Evolutionary conservation across 495 filamentous ascomycete genomes (phyloP).

Genomic region (Trichoderma parareesei): DNA sequence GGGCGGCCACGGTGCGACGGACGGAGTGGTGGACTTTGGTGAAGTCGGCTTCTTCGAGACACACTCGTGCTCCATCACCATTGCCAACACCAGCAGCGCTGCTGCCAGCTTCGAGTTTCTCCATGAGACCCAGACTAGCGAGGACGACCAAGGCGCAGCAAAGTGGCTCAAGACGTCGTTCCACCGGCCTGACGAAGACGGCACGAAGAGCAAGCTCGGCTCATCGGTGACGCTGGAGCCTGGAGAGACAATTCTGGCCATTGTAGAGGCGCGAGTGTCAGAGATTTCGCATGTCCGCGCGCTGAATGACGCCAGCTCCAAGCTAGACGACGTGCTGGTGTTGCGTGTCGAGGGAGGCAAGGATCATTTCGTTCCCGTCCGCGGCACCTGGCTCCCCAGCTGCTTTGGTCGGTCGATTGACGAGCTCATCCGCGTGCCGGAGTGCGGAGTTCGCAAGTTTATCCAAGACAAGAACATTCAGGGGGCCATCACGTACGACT

Average conservation of each 20-base stretch:
- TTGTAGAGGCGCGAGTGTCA: conserved; percentile 55
- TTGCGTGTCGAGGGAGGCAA: conserved; percentile 78
- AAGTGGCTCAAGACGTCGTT: conserved; percentile 65
- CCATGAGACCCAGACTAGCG: conserved; percentile 35
- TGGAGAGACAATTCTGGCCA: conserved; percentile 68
- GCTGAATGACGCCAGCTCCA: conserved; percentile 59
- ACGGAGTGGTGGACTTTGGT: conserved; percentile 65
- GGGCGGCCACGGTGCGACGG: conserved; percentile 23
- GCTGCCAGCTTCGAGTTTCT: conserved; percentile 68
- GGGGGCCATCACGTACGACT: conserved; percentile 36
- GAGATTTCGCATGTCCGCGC: conserved; percentile 52
- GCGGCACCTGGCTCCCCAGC: conserved; percentile 69
- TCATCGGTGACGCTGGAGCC: conserved; percentile 60
- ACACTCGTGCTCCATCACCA: conserved; percentile 57
- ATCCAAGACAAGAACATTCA: conserved; percentile 20
- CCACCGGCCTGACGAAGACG: conserved; percentile 35
- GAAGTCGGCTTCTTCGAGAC: conserved; percentile 58
- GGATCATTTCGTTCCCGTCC: conserved; percentile 84
- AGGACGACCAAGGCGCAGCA: conserved; percentile 33
- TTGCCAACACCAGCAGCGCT: conserved; percentile 85
- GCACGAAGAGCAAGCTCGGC: conserved; percentile 31
- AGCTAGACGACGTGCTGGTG: conserved; percentile 79
- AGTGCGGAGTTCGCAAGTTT: conserved; percentile 56
- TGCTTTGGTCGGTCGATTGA: conserved; percentile 77
- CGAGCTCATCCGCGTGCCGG: conserved; percentile 76